Base-by-base conservation (phyloP, 257 asterid species). In the Marsdenia floribunda region DNA sequence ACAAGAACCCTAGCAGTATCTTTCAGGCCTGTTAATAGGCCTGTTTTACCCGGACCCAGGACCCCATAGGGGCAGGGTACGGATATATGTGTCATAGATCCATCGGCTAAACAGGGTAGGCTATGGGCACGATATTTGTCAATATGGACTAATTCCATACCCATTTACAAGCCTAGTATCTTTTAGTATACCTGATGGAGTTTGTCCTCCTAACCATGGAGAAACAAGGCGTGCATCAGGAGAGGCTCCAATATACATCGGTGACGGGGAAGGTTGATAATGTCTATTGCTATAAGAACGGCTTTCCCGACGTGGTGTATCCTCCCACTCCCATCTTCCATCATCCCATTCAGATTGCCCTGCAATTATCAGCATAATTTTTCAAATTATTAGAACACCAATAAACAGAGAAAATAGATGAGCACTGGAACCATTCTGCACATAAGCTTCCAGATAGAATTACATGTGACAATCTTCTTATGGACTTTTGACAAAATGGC, bases 261-360 rank as follows among this genome's bases (percentile, higher is more conserved):
- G 98, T 58, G 95, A 93, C 10, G 92, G 97, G 58, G 87, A 93
- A 81, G 86, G 91, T 71, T 82, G 90, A 80, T 90, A 73, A 74
- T 75, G 86, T 75, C 89, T 85, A 77, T 85, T 87, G 78, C 89
- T 80, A 60, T 87, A 58, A 79, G 83, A 70, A 71, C 70, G 87
- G 53, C 88, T 83, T 76, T 89, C 96, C 6, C 88, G 91, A 46
- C 84, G 87, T 59, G 98, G 98, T 69, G 91, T 77, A 75, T 92
- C 98, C 84, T 88, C 90, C 99, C 99, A 92, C 80, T 95, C 98
- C 97, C 97, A 92, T 76, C 88, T 86, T 72, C 98, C 96, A 79
- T 95, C 96, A 83, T 95, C 98, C 99, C 99, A 95, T 58, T 92
- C 93, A 81, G 96, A 92, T 82, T 90, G 90, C 67, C 88, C 99